Evolutionary conservation across 1,139 yeast species (phyloP), one percentile per base, ranked within the genome.

Genomic region (Suhomyces kunorum): DNA sequence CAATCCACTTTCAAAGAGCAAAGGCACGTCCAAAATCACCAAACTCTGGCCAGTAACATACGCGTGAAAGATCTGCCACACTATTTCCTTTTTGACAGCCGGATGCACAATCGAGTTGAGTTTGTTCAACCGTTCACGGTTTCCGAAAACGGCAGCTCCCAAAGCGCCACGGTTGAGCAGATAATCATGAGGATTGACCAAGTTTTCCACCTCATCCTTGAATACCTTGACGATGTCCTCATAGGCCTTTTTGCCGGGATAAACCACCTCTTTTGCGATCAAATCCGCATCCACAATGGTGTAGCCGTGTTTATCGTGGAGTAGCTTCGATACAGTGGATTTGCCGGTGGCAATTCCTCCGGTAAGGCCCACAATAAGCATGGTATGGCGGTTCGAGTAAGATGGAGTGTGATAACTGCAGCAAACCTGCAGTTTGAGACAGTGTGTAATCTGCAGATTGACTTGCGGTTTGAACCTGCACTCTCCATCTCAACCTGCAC

Each of bases 331-430:
- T 0, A 88, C 98, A 0, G 98, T 90, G 11, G 96, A 85, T 58
- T 94, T 94, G 1, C 99, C 99, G 5, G 94, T 78, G 8, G 97
- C 96, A 38, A 92, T 92, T 1, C 97, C 97, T 1, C 99, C 99
- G 0, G 98, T 92, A 18, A 92, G 74, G 1, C 99, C 99, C 8
- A 94, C 77, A 25, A 92, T 76, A 39, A 92, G 76, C 98, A 92
- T 92, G 22, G 26, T 28, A n/a, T 7, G n/a, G 22, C 7, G 8
- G 8, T n/a, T n/a, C n/a, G n/a, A n/a, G n/a, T n/a, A n/a, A n/a
- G n/a, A n/a, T n/a, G n/a, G n/a, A n/a, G n/a, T n/a, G n/a, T n/a
- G n/a, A n/a, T n/a, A n/a, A n/a, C n/a, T n/a, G n/a, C n/a, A n/a
- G n/a, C n/a, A n/a, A n/a, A n/a, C n/a, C n/a, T n/a, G n/a, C n/a